Percentiles rank a stretch among this genome's conserved stretches.
phyloP scores from a whole-genome alignment of 192 early-diverging fungal species.

The Coemansia sp. region DNA sequence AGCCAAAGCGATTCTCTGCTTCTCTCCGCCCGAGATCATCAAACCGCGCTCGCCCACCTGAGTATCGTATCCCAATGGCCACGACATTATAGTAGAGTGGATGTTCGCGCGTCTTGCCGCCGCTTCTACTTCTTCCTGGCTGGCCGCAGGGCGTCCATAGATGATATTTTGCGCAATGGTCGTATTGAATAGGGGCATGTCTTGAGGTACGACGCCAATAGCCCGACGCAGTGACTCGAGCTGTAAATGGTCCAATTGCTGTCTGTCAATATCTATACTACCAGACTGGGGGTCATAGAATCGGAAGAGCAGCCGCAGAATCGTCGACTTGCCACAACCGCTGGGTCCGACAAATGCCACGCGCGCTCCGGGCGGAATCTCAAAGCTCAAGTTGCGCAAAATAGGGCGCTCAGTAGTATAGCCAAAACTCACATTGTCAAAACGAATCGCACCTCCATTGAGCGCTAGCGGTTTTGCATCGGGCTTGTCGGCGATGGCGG shows the following conservation, averaged over 20 bases:
- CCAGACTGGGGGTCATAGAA: slow-evolving; percentile 91
- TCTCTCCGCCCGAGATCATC: slow-evolving; percentile 75
- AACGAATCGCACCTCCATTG: slow-evolving; percentile 74
- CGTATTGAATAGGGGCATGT: slow-evolving; percentile 94
- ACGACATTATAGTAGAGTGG: slow-evolving; percentile 60
- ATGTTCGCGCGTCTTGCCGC: slow-evolving; percentile 66
- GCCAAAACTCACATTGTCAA: slow-evolving; percentile 90
- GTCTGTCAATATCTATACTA: slow-evolving; percentile 82
- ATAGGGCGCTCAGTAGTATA: slow-evolving; percentile 79
- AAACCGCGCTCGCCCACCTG: slow-evolving; percentile 72
- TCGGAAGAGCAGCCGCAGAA: slow-evolving; percentile 86
- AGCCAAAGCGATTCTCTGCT: slow-evolving; percentile 64
- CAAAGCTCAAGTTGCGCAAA: slow-evolving; percentile 74
- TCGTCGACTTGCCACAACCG: slow-evolving; percentile 91
- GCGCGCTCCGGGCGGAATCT: slow-evolving; percentile 81
- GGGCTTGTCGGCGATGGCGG: slow-evolving; percentile 62
- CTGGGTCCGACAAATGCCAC: slow-evolving; percentile 93
- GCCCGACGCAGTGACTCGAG: slow-evolving; percentile 74
- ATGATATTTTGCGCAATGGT: slow-evolving; percentile 90
- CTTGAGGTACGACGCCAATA: slow-evolving; percentile 90
- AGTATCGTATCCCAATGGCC: slow-evolving; percentile 67
- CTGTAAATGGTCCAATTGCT: slow-evolving; percentile 78
- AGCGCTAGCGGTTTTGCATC: slow-evolving; percentile 60
- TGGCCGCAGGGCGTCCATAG: slow-evolving; percentile 79
- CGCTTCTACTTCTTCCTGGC: slow-evolving; percentile 61